Conservation (phyloP, 768 basidiomycete species). For the Termitomyces sp. region DNA sequence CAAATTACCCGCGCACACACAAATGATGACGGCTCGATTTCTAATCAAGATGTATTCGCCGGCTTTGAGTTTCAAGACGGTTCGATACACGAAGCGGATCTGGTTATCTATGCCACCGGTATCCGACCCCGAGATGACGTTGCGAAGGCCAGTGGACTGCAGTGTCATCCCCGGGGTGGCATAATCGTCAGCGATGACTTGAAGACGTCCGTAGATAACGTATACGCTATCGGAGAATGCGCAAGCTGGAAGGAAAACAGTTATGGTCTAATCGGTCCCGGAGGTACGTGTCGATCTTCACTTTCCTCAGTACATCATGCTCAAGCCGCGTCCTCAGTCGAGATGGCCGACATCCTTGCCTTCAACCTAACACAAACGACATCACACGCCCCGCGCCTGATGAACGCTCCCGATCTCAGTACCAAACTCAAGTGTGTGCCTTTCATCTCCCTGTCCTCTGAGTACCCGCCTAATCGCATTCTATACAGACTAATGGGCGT, state of each 20-base stretch:
- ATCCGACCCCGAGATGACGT: slow-evolving; percentile 70
- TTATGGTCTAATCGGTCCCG: slow-evolving; percentile 76
- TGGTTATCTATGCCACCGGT: slow-evolving; percentile 67
- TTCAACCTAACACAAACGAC: slow-evolving; percentile 62
- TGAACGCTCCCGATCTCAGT: slow-evolving; percentile 62
- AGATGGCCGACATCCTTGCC: slow-evolving; percentile 72
- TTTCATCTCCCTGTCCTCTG: neutral
- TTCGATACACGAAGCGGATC: slow-evolving; percentile 36
- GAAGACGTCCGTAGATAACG: slow-evolving; percentile 49
- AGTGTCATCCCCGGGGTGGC: slow-evolving; percentile 45
- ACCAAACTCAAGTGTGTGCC: slow-evolving; percentile 52
- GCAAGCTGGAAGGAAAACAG: slow-evolving; percentile 61
- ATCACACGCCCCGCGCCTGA: slow-evolving; percentile 27
- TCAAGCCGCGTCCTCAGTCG: slow-evolving; percentile 29
- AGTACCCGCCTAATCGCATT: neutral
- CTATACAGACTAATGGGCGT: slow-evolving; percentile 26
- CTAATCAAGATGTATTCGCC: slow-evolving; percentile 27
- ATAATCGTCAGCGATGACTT: slow-evolving; percentile 54
- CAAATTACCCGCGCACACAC: slow-evolving; percentile 4
- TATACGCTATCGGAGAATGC: slow-evolving; percentile 53
- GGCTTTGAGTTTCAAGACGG: slow-evolving; percentile 50
- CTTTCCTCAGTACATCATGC: neutral
- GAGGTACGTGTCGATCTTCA: slow-evolving; percentile 21
- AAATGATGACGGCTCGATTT: slow-evolving; percentile 8
- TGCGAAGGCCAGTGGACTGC: slow-evolving; percentile 42